Base-by-base conservation (phyloP, 106 monocot genomes). In the Acanthochlamys bracteata region DNA sequence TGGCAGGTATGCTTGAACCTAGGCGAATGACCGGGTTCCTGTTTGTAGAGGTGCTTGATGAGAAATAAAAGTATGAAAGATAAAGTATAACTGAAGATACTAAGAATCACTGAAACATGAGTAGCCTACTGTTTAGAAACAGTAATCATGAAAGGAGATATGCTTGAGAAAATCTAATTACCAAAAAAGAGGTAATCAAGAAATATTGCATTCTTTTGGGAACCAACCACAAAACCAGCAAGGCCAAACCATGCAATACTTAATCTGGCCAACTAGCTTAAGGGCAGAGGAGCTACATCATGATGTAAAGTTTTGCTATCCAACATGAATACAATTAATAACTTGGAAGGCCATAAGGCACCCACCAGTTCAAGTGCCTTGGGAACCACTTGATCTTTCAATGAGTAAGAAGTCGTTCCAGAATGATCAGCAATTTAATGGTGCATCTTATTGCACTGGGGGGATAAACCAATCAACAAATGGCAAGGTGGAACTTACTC, bases 1-100 rank as follows among this genome's bases (percentile, higher is more conserved):
- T 76, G 0, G 84, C 93, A 10, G 80, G 84, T 84, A 92, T 84
- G 69, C 87, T 82, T 27, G 77, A 66, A 3, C 92, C 92, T 67
- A 92, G 60, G 24, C 76, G 52, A 47, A 82, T 80, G 66, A 74
- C 25, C 13, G 81, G 82, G 20, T 88, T 88, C 58, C 92, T 92
- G 84, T 70, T 40, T 14, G 20, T 25, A 65, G 69, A 60, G 25
- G 20, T 49, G 17, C 12, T 49, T 33, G 10, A 49, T 14, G 17
- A 49, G 17, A 49, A 49, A 49, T 49, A 8, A 43, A 43, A 43
- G 43, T 13, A 49, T 49, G 49, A 17, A 49, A 49, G 49, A 49
- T 33, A 49, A 49, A 49, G 49, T 49, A 17, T 10, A 49, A 49
- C 17, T 49, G 49, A 9, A 49, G 49, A 10, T 49, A 14, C 33